These are phyloP conservation scores for Aspergillus pseudoglaucus DNA, from an alignment of 2,329 filamentous ascomycete species.

Conservation along the genomic window DNA sequence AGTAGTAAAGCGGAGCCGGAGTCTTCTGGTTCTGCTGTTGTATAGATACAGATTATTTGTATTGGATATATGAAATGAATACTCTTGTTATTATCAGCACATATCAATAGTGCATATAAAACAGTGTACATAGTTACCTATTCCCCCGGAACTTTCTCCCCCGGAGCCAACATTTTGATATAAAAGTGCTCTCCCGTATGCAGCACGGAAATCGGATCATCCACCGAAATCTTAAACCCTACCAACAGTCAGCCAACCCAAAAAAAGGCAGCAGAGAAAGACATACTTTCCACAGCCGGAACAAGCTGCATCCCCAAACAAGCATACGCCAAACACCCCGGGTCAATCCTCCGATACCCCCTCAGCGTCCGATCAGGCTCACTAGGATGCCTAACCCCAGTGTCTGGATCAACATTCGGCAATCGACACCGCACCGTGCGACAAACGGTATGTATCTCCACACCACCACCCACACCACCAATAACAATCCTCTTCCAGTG, in stretches of 20 bases:
- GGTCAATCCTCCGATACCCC: slow-evolving; percentile 46
- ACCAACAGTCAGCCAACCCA: slow-evolving; percentile 5
- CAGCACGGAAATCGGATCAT: slow-evolving; percentile 34
- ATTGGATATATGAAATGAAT: background rate
- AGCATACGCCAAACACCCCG: slow-evolving; percentile 42
- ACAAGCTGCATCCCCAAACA: slow-evolving; percentile 51
- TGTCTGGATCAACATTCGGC: slow-evolving; percentile 53
- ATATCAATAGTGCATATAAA: no score
- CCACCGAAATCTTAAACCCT: slow-evolving; percentile 31
- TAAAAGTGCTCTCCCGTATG: slow-evolving; percentile 40
- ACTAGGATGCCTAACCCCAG: slow-evolving; percentile 41
- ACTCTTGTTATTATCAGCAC: background rate
- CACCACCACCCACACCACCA: slow-evolving; percentile 14
- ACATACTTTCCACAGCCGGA: slow-evolving; percentile 23
- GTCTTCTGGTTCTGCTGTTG: background rate
- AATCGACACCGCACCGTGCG: slow-evolving; percentile 54
- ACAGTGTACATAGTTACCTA: background rate
- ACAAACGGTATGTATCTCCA: slow-evolving; percentile 45
- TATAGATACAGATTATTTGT: slow-evolving; percentile 2
- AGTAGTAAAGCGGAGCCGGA: background rate
- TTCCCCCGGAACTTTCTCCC: slow-evolving; percentile 23
- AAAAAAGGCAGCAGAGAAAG: background rate
- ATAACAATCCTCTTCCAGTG: slow-evolving; percentile 49
- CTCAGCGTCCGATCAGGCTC: slow-evolving; percentile 47
- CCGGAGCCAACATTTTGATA: slow-evolving; percentile 34